Evolutionary conservation across 805 yeast genomes (phyloP).

Genomic region (Wickerhamomyces xylosicus): DNA sequence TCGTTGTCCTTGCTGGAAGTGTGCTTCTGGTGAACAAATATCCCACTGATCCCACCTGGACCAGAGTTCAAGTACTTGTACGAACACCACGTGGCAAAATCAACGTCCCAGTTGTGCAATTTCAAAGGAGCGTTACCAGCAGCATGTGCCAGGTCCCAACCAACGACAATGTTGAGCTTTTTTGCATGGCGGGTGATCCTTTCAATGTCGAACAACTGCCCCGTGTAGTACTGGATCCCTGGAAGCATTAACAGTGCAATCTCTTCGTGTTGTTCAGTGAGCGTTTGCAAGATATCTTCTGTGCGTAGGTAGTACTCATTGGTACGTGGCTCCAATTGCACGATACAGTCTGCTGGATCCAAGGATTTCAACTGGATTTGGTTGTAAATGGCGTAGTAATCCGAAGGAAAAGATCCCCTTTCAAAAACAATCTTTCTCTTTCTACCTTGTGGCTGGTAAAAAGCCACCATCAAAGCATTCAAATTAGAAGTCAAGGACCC

Average conservation of each 20-base stretch:
- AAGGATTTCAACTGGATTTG: constrained; percentile 54
- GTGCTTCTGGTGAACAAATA: constrained; percentile 55
- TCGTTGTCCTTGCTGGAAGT: constrained; percentile 18
- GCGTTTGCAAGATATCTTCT: constrained; percentile 45
- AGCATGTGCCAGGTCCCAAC: constrained; percentile 96
- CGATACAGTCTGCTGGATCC: constrained; percentile 38
- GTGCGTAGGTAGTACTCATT: constrained; percentile 51
- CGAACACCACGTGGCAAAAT: constrained; percentile 92
- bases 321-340: constrained; percentile 52
- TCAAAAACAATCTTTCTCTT: constrained; percentile 73
- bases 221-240: constrained; percentile 88
- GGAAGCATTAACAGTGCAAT: constrained; percentile 72
- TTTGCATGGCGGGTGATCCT: constrained; percentile 61
- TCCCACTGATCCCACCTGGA: constrained; percentile 89
- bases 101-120: constrained; percentile 84
- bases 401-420: constrained; percentile 86
- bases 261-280: constrained; percentile 46
- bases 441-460: constrained; percentile 54
- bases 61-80: constrained; percentile 89
- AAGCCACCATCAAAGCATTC: constrained; percentile 62
- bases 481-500: constrained; percentile 77
- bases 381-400: constrained; percentile 74
- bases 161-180: constrained; percentile 43
- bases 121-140: constrained; percentile 74
- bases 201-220: constrained; percentile 72